Evolutionary conservation across 257 asterid genomes (phyloP).

Genomic region (Nicotiana attenuata): DNA sequence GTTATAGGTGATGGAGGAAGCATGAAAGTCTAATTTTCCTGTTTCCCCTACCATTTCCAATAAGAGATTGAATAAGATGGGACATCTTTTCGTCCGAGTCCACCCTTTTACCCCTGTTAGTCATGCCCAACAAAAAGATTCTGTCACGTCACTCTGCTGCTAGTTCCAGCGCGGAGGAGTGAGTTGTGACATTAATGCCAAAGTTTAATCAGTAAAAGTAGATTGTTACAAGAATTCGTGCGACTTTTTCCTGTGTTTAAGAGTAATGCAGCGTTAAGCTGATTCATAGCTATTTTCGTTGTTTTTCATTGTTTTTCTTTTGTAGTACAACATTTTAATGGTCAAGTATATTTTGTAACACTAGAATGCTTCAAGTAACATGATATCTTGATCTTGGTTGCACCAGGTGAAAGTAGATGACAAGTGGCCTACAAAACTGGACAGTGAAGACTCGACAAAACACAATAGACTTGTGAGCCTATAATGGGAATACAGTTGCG

Average conservation of each 20-base stretch:
- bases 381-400: not conserved
- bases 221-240: not conserved
- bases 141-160: not conserved
- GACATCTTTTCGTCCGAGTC: not conserved
- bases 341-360: not conserved
- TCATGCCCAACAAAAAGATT: not conserved
- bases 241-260: not conserved
- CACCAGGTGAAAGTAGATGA: not conserved
- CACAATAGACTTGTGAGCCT: too few relatives aligned
- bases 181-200: not conserved
- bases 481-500: not conserved
- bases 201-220: not conserved
- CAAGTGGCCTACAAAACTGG: not conserved
- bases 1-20: not conserved
- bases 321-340: not conserved
- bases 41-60: not conserved
- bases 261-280: not conserved
- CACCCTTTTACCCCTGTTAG: not conserved
- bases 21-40: not conserved
- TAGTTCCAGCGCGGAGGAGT: not conserved
- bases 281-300: not conserved
- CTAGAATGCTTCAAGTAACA: not conserved
- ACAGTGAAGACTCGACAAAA: not conserved
- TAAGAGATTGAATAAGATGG: not conserved
- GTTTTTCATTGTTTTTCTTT: not conserved